Base-by-base conservation (phyloP, 768 basidiomycete species). In the Lanmaoa rubissima region DNA sequence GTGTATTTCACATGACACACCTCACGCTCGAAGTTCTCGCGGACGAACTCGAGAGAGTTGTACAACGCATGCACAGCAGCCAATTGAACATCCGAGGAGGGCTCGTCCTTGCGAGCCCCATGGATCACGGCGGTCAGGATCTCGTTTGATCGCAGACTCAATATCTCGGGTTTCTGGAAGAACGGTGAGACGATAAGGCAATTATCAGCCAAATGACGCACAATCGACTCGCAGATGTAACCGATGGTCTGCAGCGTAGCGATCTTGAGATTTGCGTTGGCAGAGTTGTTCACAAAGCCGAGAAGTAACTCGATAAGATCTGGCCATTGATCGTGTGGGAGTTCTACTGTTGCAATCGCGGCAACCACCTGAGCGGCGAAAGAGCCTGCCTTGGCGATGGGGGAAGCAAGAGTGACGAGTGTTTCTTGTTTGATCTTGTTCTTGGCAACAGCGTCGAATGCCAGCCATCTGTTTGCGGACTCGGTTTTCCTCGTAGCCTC, bases 41-140 rank as follows among this genome's bases (percentile, higher is more conserved):
- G 86, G 52, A 98, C 91, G 69, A 99, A 99, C 71, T 97, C 95
- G 24, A 99, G 83, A 6, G 95, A 98, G 76, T 98, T 98, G 75
- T 82, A 90, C 16, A 99, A 77, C 0, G 97, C 94, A 69, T 88
- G 87, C 68, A 98, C 88, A 5, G 97, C 97, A 36, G 96, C 92
- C 16, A 89, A 77, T 65, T 98, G 97, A 14, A 99, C 97, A 0
- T 98, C 94, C 14, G 80, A 54, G 2, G 92, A 93, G 0, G 91
- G 82, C 67, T 99, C 97, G 61, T 98, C 97, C 74, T 95, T 96
- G 49, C 96, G 83, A 26, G 95, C 96, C 9, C 97, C 97, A 70
- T 98, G 96, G 48, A 99, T 96, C 55, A 99, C 97, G 10, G 95
- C 95, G 14, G 97, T 99, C 50, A 99, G 75, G 69, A 99, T 99